phyloP scores from a whole-genome alignment of 441 rosid species.

The Macaranga tanarius region DNA sequence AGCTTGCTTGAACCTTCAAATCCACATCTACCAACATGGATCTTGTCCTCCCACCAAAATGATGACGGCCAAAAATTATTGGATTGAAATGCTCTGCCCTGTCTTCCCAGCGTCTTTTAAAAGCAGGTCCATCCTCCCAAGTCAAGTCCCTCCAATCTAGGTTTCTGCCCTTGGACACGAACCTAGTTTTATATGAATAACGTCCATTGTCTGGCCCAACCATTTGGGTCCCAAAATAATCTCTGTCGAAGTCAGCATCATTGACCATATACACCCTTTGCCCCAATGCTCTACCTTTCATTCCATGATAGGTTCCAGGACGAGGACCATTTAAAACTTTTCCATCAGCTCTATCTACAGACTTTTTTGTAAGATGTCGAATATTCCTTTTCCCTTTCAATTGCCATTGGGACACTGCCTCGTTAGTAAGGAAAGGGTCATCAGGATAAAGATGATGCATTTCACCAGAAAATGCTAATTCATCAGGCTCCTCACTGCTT shows the following conservation, averaged over 20 bases:
- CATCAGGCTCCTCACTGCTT: slow-evolving; percentile 73
- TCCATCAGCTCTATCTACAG: slow-evolving; percentile 38
- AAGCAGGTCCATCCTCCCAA: slow-evolving; percentile 45
- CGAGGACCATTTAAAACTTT: slow-evolving; percentile 33
- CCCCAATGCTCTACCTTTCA: slow-evolving; percentile 36
- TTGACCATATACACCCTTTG: slow-evolving; percentile 39
- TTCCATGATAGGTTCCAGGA: slow-evolving; percentile 39
- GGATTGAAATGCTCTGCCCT: slow-evolving; percentile 43
- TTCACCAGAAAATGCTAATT: slow-evolving; percentile 66
- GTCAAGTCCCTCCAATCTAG: slow-evolving; percentile 56
- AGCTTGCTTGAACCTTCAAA: slow-evolving; percentile 80
- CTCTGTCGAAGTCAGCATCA: slow-evolving; percentile 44
- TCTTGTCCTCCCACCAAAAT: slow-evolving; percentile 45
- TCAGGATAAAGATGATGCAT: slow-evolving; percentile 47
- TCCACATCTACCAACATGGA: slow-evolving; percentile 71
- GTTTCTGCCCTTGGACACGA: slow-evolving; percentile 39
- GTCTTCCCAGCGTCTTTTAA: slow-evolving; percentile 42
- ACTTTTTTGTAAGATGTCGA: slow-evolving; percentile 60
- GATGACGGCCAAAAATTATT: slow-evolving; percentile 34
- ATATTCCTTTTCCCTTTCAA: slow-evolving; percentile 83
- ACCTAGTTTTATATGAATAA: slow-evolving; percentile 41
- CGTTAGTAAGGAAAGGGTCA: slow-evolving; percentile 47
- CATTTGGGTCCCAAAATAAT: slow-evolving; percentile 43
- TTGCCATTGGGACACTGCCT: slow-evolving; percentile 87
- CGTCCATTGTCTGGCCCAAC: slow-evolving; percentile 38